Percentiles rank a stretch among this genome's conserved stretches.
Evolutionary conservation across 148 eudicot genomes (phyloP).

Genomic region (Rhododendron williamsianum): DNA sequence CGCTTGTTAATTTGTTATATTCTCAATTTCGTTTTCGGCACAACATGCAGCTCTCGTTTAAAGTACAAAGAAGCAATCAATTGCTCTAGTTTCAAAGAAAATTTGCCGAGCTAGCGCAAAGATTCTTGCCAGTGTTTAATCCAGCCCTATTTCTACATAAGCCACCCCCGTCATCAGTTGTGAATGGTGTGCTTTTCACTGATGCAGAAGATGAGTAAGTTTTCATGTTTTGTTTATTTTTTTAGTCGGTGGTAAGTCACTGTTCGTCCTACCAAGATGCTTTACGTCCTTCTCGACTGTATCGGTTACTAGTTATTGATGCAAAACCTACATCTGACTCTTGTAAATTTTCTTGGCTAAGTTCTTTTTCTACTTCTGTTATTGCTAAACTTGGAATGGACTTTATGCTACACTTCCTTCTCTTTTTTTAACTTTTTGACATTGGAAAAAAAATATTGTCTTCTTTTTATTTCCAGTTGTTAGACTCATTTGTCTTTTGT

Average conservation of each 20-base stretch:
- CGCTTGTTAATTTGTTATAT: no score
- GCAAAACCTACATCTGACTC: no score
- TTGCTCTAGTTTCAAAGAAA: conserved; percentile 73
- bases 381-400: not conserved
- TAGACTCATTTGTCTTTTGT: not conserved
- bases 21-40: no score
- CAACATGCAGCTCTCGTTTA: conserved; percentile 49
- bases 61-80: conserved; percentile 70
- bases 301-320: no score
- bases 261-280: no score
- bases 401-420: not conserved
- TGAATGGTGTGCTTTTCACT: conserved; percentile 79
- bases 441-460: not conserved
- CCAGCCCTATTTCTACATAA: conserved; percentile 77
- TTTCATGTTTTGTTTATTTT: not conserved
- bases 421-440: not conserved
- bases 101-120: conserved; percentile 60
- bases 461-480: not conserved
- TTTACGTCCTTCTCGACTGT: no score
- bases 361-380: not conserved
- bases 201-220: conserved; percentile 96
- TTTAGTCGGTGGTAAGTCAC: no score
- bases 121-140: conserved; percentile 71
- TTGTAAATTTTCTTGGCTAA: no score
- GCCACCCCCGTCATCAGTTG: conserved; percentile 69